These are phyloP conservation scores for Isatis tinctoria DNA, from an alignment of 345 rosid species.

Conservation along the genomic window DNA sequence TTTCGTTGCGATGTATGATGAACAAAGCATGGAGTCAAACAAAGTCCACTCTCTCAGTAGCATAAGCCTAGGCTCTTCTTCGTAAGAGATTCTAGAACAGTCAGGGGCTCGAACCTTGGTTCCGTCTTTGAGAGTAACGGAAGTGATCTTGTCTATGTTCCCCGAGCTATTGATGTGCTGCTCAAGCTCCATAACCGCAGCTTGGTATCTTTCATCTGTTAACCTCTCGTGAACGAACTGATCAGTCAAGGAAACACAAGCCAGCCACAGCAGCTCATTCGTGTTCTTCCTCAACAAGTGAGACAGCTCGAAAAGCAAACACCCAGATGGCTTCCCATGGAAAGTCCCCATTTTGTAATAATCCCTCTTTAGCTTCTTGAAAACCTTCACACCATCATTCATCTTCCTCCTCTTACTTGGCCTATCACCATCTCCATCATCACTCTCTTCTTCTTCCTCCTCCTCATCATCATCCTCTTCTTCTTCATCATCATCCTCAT, in stretches of 20 bases:
- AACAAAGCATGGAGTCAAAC: constrained; percentile 95
- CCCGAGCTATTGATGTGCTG: constrained; percentile 83
- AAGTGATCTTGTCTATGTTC: constrained; percentile 70
- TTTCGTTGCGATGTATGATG: constrained; percentile 78
- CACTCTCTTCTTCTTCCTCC: constrained; percentile 22
- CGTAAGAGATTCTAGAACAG: constrained; percentile 80
- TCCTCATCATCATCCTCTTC: constrained; percentile 21
- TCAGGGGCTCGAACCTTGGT: constrained; percentile 87
- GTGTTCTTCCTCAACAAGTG: constrained; percentile 81
- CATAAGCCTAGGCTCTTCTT: constrained; percentile 92
- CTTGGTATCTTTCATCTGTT: constrained; percentile 94
- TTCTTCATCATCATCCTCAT: constrained; percentile 35
- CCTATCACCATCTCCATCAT: constrained; percentile 37
- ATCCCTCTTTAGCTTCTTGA: constrained; percentile 62
- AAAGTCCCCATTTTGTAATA: constrained; percentile 84
- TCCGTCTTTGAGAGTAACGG: constrained; percentile 84
- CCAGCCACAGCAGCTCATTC: constrained; percentile 89
- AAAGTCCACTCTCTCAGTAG: constrained; percentile 89
- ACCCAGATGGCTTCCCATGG: constrained; percentile 94
- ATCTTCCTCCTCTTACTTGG: constrained; percentile 72
- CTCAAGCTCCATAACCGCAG: constrained; percentile 97
- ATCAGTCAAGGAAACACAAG: constrained; percentile 90
- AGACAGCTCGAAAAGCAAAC: constrained; percentile 75
- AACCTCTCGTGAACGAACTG: constrained; percentile 94
- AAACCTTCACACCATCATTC: constrained; percentile 43